Conservation (phyloP, 257 asterid genomes). For the Przewalskia tangutica region DNA sequence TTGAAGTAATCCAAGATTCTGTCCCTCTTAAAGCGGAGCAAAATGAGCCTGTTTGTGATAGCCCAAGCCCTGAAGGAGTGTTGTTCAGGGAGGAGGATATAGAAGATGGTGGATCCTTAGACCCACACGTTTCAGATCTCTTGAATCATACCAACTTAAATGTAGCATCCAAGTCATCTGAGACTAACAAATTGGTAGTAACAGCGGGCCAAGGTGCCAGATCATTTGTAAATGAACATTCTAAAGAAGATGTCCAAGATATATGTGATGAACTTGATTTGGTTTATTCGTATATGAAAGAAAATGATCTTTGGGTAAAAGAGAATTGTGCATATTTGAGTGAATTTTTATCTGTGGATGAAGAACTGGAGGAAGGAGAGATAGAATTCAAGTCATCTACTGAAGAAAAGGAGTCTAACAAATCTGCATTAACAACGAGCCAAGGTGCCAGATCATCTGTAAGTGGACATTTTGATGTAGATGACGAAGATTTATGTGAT, state of each 20-base stretch:
- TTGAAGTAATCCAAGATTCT: slow-evolving; percentile 35
- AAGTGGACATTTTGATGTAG: background rate
- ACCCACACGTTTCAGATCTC: slow-evolving; percentile 42
- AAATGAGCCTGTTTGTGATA: slow-evolving; percentile 22
- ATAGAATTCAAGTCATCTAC: slow-evolving; percentile 16
- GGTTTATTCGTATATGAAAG: slow-evolving; percentile 18
- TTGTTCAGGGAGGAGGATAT: slow-evolving; percentile 59
- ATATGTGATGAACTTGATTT: slow-evolving; percentile 29
- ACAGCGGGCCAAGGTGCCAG: slow-evolving; percentile 6
- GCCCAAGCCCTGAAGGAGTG: slow-evolving; percentile 38
- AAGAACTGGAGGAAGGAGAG: slow-evolving; percentile 83
- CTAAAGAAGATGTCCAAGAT: slow-evolving; percentile 5
- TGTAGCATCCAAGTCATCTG: background rate
- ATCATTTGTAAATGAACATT: slow-evolving; percentile 2
- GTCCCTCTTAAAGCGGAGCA: slow-evolving; percentile 17
- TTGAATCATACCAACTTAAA: slow-evolving; percentile 1
- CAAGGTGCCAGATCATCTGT: slow-evolving; percentile 7
- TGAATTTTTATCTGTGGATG: slow-evolving; percentile 19
- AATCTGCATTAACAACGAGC: slow-evolving; percentile 1
- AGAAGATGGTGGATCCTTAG: slow-evolving; percentile 27
- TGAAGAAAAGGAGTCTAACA: slow-evolving; percentile 8
- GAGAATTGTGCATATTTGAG: background rate
- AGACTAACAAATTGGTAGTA: slow-evolving; percentile 8
- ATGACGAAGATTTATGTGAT: slow-evolving; percentile 17
- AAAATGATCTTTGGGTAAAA: slow-evolving; percentile 10